phyloP scores from a whole-genome alignment of 2,329 filamentous ascomycete species.

The Alternaria rosae region DNA sequence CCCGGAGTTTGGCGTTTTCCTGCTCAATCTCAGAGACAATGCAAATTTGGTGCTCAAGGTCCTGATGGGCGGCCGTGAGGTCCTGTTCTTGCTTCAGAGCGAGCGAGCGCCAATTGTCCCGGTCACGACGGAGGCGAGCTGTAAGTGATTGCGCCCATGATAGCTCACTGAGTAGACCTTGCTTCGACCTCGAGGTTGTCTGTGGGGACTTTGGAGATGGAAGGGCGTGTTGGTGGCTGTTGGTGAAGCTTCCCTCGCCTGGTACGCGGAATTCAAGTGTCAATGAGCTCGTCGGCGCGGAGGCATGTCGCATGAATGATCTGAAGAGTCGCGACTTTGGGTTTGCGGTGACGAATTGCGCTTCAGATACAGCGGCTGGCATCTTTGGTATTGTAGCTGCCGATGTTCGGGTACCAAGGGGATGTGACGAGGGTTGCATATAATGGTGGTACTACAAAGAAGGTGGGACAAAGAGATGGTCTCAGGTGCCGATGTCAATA shows the following conservation, averaged over 20 bases:
- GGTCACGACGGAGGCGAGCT: conserved; percentile 13
- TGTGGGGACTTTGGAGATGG: not conserved
- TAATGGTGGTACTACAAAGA: not conserved
- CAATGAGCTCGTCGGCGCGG: conserved; percentile 6
- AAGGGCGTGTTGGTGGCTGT: not conserved
- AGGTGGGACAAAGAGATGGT: conserved; percentile 2
- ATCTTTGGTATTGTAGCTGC: not conserved
- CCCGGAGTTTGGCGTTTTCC: conserved; percentile 1
- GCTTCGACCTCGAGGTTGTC: not conserved
- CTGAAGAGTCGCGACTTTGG: conserved; percentile 1
- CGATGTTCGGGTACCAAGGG: not conserved
- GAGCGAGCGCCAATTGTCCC: conserved; percentile 10
- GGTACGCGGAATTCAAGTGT: not conserved
- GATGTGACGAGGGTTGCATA: not conserved
- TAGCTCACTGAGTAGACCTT: conserved; percentile 6
- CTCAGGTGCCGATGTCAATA: not conserved
- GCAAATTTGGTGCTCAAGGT: conserved; percentile 1
- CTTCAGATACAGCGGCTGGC: not conserved
- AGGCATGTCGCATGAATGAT: conserved; percentile 13
- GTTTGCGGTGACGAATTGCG: not conserved
- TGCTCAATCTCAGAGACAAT: not conserved
- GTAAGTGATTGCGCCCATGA: conserved; percentile 3
- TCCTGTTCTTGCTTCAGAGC: conserved; percentile 6
- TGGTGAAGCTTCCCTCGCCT: not conserved
- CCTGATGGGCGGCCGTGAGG: not conserved